phyloP scores from a whole-genome alignment of 1,284 basidiomycete species.

The Filobasidium uniguttulatum region DNA sequence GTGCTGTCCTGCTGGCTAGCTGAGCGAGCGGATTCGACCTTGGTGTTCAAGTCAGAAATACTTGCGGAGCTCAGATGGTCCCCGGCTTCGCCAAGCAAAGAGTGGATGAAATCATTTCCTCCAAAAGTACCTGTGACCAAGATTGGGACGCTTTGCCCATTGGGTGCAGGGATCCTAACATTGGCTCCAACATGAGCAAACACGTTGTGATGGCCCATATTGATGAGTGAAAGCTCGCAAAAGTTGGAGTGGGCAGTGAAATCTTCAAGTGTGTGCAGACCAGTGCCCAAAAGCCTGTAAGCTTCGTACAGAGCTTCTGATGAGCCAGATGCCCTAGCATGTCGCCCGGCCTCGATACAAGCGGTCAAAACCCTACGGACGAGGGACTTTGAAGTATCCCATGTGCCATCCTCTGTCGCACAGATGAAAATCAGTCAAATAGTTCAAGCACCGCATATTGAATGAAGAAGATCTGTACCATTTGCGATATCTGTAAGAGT shows the following conservation, averaged over 20 bases:
- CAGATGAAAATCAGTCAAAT: background rate
- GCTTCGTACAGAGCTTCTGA: constrained; percentile 72
- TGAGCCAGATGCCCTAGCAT: constrained; percentile 44
- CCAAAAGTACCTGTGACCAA: constrained; percentile 47
- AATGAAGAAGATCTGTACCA: constrained; percentile 33
- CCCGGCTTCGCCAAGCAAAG: constrained; percentile 34
- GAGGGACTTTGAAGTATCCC: constrained; percentile 79
- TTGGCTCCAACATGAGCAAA: constrained; percentile 84
- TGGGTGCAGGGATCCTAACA: constrained; percentile 59
- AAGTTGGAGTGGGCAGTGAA: constrained; percentile 79
- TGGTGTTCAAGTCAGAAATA: constrained; percentile 72
- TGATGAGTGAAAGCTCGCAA: constrained; percentile 63
- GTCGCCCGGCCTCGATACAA: constrained; percentile 47
- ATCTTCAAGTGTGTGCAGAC: constrained; percentile 55
- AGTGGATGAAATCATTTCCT: constrained; percentile 13
- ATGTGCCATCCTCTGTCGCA: constrained; percentile 49
- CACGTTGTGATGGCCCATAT: constrained; percentile 59
- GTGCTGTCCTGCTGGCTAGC: constrained; percentile 40
- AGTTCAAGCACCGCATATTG: background rate
- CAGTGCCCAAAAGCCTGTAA: constrained; percentile 59
- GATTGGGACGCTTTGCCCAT: constrained; percentile 45
- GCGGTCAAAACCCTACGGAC: constrained; percentile 62
- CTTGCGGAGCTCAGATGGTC: constrained; percentile 30
- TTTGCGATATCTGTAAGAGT: constrained; percentile 57
- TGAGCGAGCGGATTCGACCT: constrained; percentile 50